Evolutionary conservation across 495 filamentous ascomycete genomes (phyloP).

Genomic region (Penicillium pancosmium): DNA sequence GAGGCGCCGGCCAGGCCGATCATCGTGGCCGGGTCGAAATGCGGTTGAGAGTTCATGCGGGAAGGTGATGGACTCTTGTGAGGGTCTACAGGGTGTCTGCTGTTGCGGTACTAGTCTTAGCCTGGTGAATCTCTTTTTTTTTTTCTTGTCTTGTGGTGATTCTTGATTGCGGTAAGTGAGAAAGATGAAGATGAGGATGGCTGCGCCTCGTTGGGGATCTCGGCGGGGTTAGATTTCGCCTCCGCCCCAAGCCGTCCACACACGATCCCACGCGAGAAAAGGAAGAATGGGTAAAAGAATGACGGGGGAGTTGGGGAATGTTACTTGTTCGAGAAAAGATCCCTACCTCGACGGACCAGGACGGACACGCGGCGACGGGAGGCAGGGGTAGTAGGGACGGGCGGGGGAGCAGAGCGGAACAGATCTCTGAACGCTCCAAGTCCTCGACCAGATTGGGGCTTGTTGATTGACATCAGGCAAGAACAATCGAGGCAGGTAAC

Average conservation of each 20-base stretch:
- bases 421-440: conserved; percentile 40
- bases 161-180: neutral
- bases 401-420: conserved; percentile 38
- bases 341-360: conserved; percentile 45
- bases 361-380: conserved; percentile 37
- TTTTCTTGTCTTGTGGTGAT: conserved; percentile 4
- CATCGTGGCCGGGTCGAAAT: conserved; percentile 46
- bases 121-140: conserved; percentile 3
- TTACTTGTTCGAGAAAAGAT: conserved; percentile 46
- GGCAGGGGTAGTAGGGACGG: conserved; percentile 34
- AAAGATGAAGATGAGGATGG: conserved; percentile 5
- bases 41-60: conserved; percentile 38
- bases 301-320: conserved; percentile 18
- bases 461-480: conserved; percentile 43
- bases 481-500: conserved; percentile 28
- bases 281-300: neutral
- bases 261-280: conserved; percentile 1
- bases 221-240: conserved; percentile 21
- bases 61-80: conserved; percentile 21
- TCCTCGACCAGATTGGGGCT: conserved; percentile 41
- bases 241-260: conserved; percentile 6
- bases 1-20: conserved; percentile 40
- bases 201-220: conserved; percentile 14
- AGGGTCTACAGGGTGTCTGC: conserved; percentile 24
- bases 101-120: conserved; percentile 8